phyloP scores from a whole-genome alignment of 2,329 filamentous ascomycete species.

The Penicillium capsulatum region DNA sequence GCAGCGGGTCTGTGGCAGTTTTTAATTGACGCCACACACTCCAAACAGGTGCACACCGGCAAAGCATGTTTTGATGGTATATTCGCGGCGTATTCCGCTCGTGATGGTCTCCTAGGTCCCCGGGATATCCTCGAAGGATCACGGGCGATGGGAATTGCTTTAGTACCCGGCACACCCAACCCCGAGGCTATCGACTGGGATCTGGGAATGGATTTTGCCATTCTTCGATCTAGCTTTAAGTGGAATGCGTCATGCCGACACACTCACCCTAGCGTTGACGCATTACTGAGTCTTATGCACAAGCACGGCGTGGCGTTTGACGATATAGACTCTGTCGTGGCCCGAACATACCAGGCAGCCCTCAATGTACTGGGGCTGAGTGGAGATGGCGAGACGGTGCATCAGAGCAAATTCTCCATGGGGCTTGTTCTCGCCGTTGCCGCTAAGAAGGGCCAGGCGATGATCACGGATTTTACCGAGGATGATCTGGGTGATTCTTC shows the following conservation, averaged over 20 bases:
- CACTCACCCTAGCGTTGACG: slow-evolving; percentile 32
- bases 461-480: slow-evolving; percentile 31
- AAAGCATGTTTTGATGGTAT: slow-evolving; percentile 33
- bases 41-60: slow-evolving; percentile 32
- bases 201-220: slow-evolving; percentile 24
- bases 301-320: slow-evolving; percentile 23
- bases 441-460: slow-evolving; percentile 31
- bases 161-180: slow-evolving; percentile 21
- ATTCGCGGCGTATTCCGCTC: slow-evolving; percentile 29
- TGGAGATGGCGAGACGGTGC: slow-evolving; percentile 29
- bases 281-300: slow-evolving; percentile 26
- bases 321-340: slow-evolving; percentile 28
- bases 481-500: slow-evolving; percentile 21
- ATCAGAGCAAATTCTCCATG: slow-evolving; percentile 36
- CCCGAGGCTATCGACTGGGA: slow-evolving; percentile 24
- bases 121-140: slow-evolving; percentile 29
- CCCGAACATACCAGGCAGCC: slow-evolving; percentile 30
- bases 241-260: slow-evolving; percentile 35
- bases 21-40: slow-evolving; percentile 29
- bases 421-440: slow-evolving; percentile 32
- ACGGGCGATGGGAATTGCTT: slow-evolving; percentile 24
- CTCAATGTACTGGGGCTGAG: slow-evolving; percentile 29
- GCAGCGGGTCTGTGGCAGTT: slow-evolving; percentile 35
- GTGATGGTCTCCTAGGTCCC: slow-evolving; percentile 26
- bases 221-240: slow-evolving; percentile 32